Evolutionary conservation across 345 rosid species (phyloP).

Genomic region (Cardiospermum halicacabum): DNA sequence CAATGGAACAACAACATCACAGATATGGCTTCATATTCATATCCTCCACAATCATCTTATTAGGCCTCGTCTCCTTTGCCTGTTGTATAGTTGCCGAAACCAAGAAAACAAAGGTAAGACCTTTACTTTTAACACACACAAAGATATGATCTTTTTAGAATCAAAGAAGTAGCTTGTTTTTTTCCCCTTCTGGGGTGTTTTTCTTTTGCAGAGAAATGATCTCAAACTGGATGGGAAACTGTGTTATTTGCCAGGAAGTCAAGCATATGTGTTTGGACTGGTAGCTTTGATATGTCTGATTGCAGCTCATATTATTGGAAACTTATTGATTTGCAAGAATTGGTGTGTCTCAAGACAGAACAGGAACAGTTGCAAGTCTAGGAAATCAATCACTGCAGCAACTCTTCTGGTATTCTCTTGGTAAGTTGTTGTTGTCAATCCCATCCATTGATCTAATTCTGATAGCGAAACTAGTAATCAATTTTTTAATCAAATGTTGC

Average conservation of each 20-base stretch:
- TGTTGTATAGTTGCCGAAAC: conserved; percentile 61
- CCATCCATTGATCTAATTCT: neutral
- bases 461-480: neutral
- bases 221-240: conserved; percentile 50
- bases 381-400: conserved; percentile 18
- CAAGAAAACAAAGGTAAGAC: conserved; percentile 55
- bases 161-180: neutral
- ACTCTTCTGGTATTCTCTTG: conserved; percentile 54
- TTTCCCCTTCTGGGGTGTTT: neutral
- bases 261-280: conserved; percentile 47
- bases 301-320: conserved; percentile 54
- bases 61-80: conserved; percentile 45
- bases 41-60: conserved; percentile 24
- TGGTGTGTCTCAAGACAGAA: conserved; percentile 20
- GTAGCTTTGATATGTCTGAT: conserved; percentile 45
- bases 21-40: conserved; percentile 13
- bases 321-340: conserved; percentile 27
- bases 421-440: conserved; percentile 29
- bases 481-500: neutral
- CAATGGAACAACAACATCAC: conserved; percentile 28
- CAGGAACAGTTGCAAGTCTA: conserved; percentile 21
- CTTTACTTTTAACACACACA: neutral
- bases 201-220: conserved; percentile 45
- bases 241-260: conserved; percentile 52
- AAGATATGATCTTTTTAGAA: neutral